Base-by-base conservation (phyloP, 352 stramenopile species). In the Thalassiosira hispida region DNA sequence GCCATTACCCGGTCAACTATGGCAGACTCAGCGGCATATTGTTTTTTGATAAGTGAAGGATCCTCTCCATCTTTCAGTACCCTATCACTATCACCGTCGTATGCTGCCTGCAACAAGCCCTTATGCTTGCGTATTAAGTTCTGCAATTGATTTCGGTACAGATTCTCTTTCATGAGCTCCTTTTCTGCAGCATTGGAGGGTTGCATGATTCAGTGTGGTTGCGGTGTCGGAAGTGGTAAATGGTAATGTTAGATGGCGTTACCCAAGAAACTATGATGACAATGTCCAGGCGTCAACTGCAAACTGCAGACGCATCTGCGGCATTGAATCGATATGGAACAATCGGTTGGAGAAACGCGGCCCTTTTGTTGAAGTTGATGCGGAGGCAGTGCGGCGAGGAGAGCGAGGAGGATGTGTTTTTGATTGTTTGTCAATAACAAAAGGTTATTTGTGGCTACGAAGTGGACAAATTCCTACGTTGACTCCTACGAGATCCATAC, bases 1-100 rank as follows among this genome's bases (percentile, higher is more conserved):
- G 65, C 59, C 1, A 81, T 56, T n/a, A 85, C 61, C 0, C 53
- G 57, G 40, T 71, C 40, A 25, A 85, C 69, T 11, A 85, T 70
- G 20, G 40, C 11, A 47, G 52, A 57, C 52, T 83, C 76, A 14
- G 68, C 20, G 2, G 76, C 55, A 42, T 75, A 83, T 64, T 74
- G 46, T 12, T 69, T 68, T 40, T 56, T 68, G 38, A 68, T 56
- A 9, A 27, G 59, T 56, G 38, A 20, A 1, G 44, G 47, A 25
- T 61, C 52, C 2, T 52, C 31, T 18, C 18, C 42, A 12, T 56
- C 57, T 6, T 55, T 31, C 38, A 57, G 14, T 55, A 14, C 47
- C 31, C 3, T 33, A 23, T 25, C 14, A 51, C 20, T 38, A 42
- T 11, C 29, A 22, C 49, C 8, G 22, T 73, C 38, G 62, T 79